phyloP scores from a whole-genome alignment of 208 protist genomes.

The Acanthamoeba lenticulata region DNA sequence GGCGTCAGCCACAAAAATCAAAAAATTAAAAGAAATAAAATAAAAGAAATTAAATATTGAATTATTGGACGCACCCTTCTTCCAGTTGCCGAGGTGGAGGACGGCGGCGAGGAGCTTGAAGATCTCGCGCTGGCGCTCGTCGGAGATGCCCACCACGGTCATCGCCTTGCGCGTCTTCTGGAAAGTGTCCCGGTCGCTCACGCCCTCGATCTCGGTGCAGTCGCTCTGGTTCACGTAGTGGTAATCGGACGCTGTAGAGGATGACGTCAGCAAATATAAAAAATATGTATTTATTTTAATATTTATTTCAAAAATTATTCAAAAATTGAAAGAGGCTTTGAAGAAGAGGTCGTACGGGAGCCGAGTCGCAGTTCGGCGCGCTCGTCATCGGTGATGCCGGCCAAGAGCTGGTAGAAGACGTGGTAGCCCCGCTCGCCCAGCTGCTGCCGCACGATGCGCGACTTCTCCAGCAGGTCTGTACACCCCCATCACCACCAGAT shows the following conservation, averaged over 20 bases:
- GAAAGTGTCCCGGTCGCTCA: slow-evolving; percentile 55
- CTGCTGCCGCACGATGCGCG: slow-evolving; percentile 56
- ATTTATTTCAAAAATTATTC: neutral
- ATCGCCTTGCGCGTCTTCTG: slow-evolving; percentile 85
- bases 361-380: neutral
- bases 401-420: slow-evolving; percentile 62
- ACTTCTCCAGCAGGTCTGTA: slow-evolving; percentile 73
- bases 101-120: slow-evolving; percentile 82
- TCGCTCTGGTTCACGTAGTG: slow-evolving; percentile 75
- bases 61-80: slow-evolving; percentile 46
- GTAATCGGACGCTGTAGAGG: neutral
- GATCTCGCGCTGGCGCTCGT: slow-evolving; percentile 72
- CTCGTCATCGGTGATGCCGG: slow-evolving; percentile 5
- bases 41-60: neutral
- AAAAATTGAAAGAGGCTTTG: neutral
- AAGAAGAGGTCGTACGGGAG: neutral
- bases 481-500: neutral
- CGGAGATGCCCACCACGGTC: slow-evolving; percentile 70
- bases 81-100: slow-evolving; percentile 88
- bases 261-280: neutral
- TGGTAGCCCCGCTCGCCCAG: slow-evolving; percentile 24
- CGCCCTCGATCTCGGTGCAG: slow-evolving; percentile 68
- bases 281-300: neutral
- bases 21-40: too few species aligned
- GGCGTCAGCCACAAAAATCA: too few species aligned